These are phyloP conservation scores for Tolypocladium ophioglossoides DNA, from an alignment of 2,329 filamentous ascomycete genomes.

Conservation along the genomic window DNA sequence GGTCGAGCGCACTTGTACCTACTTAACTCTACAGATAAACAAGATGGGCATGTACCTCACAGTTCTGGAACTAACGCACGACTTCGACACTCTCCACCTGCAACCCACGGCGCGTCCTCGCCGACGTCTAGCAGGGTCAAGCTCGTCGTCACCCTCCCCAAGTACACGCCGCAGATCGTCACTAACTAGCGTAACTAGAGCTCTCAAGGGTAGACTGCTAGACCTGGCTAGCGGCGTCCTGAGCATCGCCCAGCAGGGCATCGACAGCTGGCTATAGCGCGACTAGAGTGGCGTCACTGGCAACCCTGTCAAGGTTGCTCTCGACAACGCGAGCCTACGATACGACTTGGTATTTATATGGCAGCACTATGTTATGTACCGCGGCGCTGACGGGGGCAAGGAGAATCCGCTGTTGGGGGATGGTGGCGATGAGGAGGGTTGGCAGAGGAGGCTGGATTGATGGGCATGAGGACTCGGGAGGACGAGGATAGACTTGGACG, in stretches of 20 bases:
- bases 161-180: slow-evolving; percentile 81
- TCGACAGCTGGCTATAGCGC: slow-evolving; percentile 74
- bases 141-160: slow-evolving; percentile 76
- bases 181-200: slow-evolving; percentile 78
- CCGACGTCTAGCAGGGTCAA: too few species aligned
- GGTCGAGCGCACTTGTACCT: too few species aligned
- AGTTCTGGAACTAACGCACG: too few species aligned
- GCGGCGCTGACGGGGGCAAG: slow-evolving; percentile 3
- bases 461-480: not conserved
- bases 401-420: slow-evolving; percentile 17
- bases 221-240: slow-evolving; percentile 75
- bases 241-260: slow-evolving; percentile 68
- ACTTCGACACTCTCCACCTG: too few species aligned
- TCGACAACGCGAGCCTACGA: slow-evolving; percentile 75
- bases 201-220: slow-evolving; percentile 75
- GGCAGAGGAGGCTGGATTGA: not conserved
- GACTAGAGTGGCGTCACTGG: slow-evolving; percentile 89
- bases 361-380: slow-evolving; percentile 81
- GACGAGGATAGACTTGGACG: too few species aligned
- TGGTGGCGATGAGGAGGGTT: not conserved
- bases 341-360: slow-evolving; percentile 81
- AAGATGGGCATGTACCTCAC: too few species aligned
- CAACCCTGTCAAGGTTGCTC: slow-evolving; percentile 81
- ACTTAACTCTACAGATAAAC: too few species aligned
- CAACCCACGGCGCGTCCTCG: too few species aligned